Evolutionary conservation across 805 yeast species (phyloP).

Genomic region (Ascoidea asiatica): DNA sequence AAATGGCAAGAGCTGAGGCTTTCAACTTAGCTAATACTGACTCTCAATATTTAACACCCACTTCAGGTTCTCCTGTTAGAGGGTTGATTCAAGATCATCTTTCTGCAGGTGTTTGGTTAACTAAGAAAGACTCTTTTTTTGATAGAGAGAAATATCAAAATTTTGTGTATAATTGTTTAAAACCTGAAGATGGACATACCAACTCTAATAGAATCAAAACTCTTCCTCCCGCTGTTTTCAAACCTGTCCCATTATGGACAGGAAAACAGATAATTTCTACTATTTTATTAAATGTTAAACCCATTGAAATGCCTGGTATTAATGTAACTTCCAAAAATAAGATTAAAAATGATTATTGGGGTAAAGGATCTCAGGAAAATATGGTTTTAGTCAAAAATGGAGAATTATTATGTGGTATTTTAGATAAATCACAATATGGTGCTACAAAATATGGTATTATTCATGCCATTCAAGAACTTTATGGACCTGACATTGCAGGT

Average conservation of each 20-base stretch:
- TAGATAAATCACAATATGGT: conserved; percentile 97
- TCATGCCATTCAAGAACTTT: conserved; percentile 91
- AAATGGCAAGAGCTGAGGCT: conserved; percentile 95
- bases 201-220: conserved; percentile 56
- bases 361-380: conserved; percentile 70
- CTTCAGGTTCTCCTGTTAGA: conserved; percentile 96
- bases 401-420: conserved; percentile 78
- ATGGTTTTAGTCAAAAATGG: conserved; percentile 79
- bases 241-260: conserved; percentile 91
- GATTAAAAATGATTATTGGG: conserved; percentile 93
- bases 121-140: conserved; percentile 84
- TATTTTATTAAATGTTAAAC: conserved; percentile 78
- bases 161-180: conserved; percentile 79
- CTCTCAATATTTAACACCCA: conserved; percentile 94
- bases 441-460: conserved; percentile 95
- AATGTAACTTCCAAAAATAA: conserved; percentile 76
- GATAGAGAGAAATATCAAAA: conserved; percentile 89
- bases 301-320: conserved; percentile 80
- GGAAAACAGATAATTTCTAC: conserved; percentile 96
- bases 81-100: conserved; percentile 99
- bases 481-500: conserved; percentile 86
- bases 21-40: conserved; percentile 91
- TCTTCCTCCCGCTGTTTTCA: conserved; percentile 77
- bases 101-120: conserved; percentile 98
- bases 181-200: conserved; percentile 97